Conservation (phyloP, 2,329 filamentous ascomycete genomes). For the Arthroderma sp. region DNA sequence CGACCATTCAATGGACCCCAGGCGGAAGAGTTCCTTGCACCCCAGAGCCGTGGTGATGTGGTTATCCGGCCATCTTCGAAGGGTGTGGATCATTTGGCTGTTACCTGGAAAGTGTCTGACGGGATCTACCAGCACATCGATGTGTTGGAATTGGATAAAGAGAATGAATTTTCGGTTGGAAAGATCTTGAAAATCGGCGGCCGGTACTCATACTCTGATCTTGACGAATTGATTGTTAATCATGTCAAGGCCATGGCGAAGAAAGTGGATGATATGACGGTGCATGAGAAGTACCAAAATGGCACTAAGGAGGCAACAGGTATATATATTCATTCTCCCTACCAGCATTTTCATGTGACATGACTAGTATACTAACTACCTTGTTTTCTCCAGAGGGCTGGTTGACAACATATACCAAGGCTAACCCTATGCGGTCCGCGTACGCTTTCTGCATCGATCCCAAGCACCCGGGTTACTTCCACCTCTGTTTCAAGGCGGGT, state of each 20-base stretch:
- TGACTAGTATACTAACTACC: neutral
- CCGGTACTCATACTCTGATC: conserved; percentile 84
- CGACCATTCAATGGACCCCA: conserved; percentile 82
- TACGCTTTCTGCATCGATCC: conserved; percentile 94
- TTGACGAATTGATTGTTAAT: conserved; percentile 93
- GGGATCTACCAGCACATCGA: conserved; percentile 97
- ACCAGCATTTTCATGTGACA: neutral
- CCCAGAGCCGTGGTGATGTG: conserved; percentile 72
- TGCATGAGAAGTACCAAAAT: conserved; percentile 84
- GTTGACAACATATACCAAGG: conserved; percentile 89
- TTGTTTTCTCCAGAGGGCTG: conserved; percentile 57
- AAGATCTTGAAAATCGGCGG: conserved; percentile 71
- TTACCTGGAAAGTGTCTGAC: conserved; percentile 97
- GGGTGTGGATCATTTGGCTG: conserved; percentile 83
- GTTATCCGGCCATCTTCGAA: conserved; percentile 93
- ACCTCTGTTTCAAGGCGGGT: conserved; percentile 90
- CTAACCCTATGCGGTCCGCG: conserved; percentile 83
- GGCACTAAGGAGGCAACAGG: conserved; percentile 69
- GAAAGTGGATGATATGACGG: conserved; percentile 93
- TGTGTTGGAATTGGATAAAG: conserved; percentile 90
- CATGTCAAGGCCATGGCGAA: conserved; percentile 96
- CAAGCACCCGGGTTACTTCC: conserved; percentile 88
- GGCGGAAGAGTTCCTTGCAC: conserved; percentile 84
- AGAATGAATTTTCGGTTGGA: conserved; percentile 90
- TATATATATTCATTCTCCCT: conserved; percentile 42